phyloP scores from a whole-genome alignment of 805 yeast species.

The Sugiyamaella chiloensis region DNA sequence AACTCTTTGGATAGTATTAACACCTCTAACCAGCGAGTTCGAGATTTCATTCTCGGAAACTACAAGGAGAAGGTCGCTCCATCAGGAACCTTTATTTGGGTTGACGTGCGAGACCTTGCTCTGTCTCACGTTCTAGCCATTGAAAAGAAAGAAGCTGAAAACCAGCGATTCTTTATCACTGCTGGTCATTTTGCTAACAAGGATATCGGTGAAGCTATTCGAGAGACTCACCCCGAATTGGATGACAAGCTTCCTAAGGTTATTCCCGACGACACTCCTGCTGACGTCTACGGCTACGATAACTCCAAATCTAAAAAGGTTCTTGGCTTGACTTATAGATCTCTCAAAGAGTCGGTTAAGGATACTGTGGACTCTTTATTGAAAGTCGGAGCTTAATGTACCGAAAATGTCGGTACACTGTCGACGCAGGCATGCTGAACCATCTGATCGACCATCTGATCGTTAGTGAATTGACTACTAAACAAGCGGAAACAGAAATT shows the following conservation, averaged over 20 bases:
- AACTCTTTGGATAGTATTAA: constrained; percentile 34
- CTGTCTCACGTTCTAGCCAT: constrained; percentile 53
- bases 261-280: constrained; percentile 4
- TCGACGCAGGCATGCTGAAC: too few species aligned
- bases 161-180: constrained; percentile 15
- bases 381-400: background rate
- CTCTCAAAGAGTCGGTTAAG: constrained; percentile 5
- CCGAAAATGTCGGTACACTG: too few species aligned
- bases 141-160: constrained; percentile 31
- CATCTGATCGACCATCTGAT: too few species aligned
- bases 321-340: constrained; percentile 10
- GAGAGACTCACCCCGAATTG: constrained; percentile 8
- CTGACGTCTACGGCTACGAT: constrained; percentile 6
- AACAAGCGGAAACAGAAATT: too few species aligned
- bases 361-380: constrained; percentile 18
- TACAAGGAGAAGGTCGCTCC: constrained; percentile 20
- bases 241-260: constrained; percentile 7
- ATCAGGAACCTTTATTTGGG: constrained; percentile 28
- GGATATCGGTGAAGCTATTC: constrained; percentile 6
- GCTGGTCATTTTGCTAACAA: constrained; percentile 13
- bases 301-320: constrained; percentile 14
- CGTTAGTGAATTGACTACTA: too few species aligned
- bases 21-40: constrained; percentile 37
- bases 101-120: constrained; percentile 65
- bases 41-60: constrained; percentile 31